Evolutionary conservation across 2,329 filamentous ascomycete species (phyloP).

Genomic region (Phialophora macrospora): DNA sequence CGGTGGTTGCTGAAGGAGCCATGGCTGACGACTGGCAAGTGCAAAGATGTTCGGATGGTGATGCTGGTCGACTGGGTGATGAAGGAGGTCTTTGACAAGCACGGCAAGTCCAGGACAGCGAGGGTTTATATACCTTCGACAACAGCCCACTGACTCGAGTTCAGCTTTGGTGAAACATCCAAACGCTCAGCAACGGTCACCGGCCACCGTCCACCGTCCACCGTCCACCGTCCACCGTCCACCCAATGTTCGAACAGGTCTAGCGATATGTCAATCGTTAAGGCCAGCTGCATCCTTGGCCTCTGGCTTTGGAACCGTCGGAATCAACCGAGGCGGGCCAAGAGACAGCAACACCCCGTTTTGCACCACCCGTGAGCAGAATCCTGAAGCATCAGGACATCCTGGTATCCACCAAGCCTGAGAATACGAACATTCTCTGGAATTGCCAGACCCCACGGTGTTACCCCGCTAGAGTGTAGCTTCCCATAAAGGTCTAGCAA

Average conservation of each 20-base stretch:
- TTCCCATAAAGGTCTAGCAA: not conserved
- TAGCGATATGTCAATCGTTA: not conserved
- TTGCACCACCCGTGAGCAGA: not conserved
- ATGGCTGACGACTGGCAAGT: constrained; percentile 4
- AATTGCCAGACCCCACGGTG: not conserved
- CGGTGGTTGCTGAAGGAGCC: constrained; percentile 22
- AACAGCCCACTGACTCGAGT: not conserved
- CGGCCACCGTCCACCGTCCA: not conserved
- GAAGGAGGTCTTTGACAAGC: not conserved
- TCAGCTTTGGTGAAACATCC: constrained; percentile 2
- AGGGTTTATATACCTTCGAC: constrained; percentile 7
- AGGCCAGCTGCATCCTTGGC: constrained; percentile 6
- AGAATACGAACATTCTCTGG: not conserved
- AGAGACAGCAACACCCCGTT: not conserved
- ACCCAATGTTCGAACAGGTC: not conserved
- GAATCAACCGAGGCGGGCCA: constrained; percentile 4
- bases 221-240: not conserved
- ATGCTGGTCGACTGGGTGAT: constrained; percentile 1
- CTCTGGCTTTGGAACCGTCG: not conserved
- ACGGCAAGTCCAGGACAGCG: not conserved
- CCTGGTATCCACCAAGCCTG: not conserved
- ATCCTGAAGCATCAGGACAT: not conserved
- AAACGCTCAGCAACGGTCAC: not conserved
- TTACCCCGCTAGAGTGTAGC: not conserved
- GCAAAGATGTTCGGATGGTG: not conserved